Percentiles rank a stretch among this genome's conserved stretches.
Evolutionary conservation across 2,329 filamentous ascomycete species (phyloP).

Genomic region (Aspergillus quadricinctus): DNA sequence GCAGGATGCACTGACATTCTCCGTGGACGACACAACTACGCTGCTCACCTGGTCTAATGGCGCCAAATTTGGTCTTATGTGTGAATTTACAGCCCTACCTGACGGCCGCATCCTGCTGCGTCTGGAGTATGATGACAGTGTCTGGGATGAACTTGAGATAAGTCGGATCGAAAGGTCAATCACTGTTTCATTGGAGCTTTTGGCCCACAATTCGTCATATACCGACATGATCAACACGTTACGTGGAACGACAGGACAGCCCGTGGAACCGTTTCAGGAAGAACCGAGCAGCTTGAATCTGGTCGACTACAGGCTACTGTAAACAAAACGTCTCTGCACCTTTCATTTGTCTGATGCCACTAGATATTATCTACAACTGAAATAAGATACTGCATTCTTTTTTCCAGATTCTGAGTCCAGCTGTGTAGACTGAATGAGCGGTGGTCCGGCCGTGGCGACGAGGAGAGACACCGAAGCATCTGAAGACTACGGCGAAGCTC

Average conservation of each 20-base stretch:
- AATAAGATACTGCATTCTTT: background rate
- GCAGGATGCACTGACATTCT: background rate
- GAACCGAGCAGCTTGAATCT: no score
- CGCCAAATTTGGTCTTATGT: constrained; percentile 4
- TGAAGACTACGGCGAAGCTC: background rate
- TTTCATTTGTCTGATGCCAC: background rate
- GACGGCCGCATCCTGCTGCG: background rate
- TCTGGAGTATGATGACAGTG: background rate
- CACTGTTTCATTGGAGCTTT: background rate
- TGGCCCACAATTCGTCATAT: background rate
- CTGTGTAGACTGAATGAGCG: background rate
- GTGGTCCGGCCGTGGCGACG: background rate
- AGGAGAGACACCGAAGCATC: background rate
- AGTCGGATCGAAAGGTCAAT: background rate
- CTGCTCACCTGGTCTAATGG: constrained; percentile 1
- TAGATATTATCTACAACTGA: background rate
- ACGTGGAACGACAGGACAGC: no score
- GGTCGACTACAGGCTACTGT: no score
- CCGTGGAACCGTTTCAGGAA: background rate
- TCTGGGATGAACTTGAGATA: background rate
- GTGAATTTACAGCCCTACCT: background rate
- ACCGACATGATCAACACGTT: no score
- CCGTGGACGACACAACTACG: background rate
- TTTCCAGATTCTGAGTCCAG: background rate
- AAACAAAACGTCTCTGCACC: background rate